Base-by-base conservation (phyloP, 257 asterid species). In the Ophiorrhiza pumila region DNA sequence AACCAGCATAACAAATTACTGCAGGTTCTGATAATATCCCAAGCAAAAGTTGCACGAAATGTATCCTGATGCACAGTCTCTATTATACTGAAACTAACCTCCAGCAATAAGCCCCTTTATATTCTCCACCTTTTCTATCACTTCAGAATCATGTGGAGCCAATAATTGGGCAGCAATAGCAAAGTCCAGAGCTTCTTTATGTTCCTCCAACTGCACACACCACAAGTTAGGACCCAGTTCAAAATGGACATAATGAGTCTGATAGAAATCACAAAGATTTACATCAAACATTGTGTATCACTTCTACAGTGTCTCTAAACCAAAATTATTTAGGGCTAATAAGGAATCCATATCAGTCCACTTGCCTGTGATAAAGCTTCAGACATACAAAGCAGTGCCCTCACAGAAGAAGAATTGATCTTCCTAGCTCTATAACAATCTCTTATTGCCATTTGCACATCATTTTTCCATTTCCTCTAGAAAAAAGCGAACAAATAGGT, bases 391-490 rank as follows among this genome's bases (percentile, higher is more conserved):
- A 92, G 78, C 79, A 90, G 84, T 68, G 96, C 90, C 81, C 86
- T 86, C 73, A 84, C 71, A 76, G 97, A 92, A 74, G 90, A 84
- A 66, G 92, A 87, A 74, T 87, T 80, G 65, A 89, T 76, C 77
- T 79, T 86, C 69, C 91, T 84, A 79, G 98, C 99, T 79, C 82
- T 80, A 77, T 81, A 85, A 77, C 95, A 92, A 80, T 95, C 99
- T 87, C 94, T 86, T 74, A 92, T 82, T 58, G 98, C 93, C 96
- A 95, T 85, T 80, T 90, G 87, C 8, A 86, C 80, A 79, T 95
- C 98, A 85, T 82, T 88, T 85, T 84, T 92, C 98, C 98, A 95
- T 77, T 80, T 85, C 55, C 98, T 83, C 99, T 95, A 87, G 56
- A 68, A 71, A 73, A 78, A 35, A 62, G 10, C 39, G 34, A 27